Evolutionary conservation across 2,329 filamentous ascomycete species (phyloP).

Genomic region (Sclerotinia nivalis): DNA sequence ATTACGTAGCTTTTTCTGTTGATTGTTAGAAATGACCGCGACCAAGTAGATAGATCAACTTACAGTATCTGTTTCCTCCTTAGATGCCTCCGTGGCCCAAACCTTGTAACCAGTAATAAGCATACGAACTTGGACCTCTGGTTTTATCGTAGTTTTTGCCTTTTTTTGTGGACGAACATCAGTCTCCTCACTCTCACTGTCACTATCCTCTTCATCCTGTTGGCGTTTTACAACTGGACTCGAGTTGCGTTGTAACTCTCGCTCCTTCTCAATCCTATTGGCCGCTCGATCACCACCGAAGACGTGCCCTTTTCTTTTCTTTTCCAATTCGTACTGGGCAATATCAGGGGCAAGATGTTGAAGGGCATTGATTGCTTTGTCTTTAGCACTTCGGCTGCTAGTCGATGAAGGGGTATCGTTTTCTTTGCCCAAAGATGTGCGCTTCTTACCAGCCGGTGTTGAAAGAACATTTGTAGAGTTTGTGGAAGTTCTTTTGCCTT

Average conservation of each 20-base stretch:
- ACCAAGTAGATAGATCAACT: constrained; percentile 41
- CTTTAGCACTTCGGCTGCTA: constrained; percentile 83
- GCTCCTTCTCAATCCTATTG: constrained; percentile 56
- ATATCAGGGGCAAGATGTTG: constrained; percentile 82
- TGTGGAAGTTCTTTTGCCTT: constrained; percentile 23
- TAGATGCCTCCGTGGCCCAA: constrained; percentile 73
- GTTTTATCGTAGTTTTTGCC: constrained; percentile 61
- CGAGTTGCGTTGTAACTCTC: constrained; percentile 41
- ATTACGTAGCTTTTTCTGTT: constrained; percentile 74
- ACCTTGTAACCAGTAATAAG: constrained; percentile 81
- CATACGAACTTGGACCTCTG: constrained; percentile 71
- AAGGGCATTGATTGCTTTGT: constrained; percentile 74
- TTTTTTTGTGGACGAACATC: constrained; percentile 51
- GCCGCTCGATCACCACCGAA: constrained; percentile 66
- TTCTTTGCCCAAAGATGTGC: constrained; percentile 66
- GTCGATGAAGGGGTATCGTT: constrained; percentile 79
- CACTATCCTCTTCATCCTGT: constrained; percentile 44
- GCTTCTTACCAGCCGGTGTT: constrained; percentile 52
- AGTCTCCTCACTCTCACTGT: constrained; percentile 49
- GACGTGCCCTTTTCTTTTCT: constrained; percentile 65
- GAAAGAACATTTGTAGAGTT: constrained; percentile 43
- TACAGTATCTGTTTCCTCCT: constrained; percentile 80
- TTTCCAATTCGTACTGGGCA: constrained; percentile 88
- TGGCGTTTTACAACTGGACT: constrained; percentile 42
- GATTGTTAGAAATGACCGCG: constrained; percentile 27